Conservation (phyloP, 73 alveolate genomes). For the Paramecium sonneborni region DNA sequence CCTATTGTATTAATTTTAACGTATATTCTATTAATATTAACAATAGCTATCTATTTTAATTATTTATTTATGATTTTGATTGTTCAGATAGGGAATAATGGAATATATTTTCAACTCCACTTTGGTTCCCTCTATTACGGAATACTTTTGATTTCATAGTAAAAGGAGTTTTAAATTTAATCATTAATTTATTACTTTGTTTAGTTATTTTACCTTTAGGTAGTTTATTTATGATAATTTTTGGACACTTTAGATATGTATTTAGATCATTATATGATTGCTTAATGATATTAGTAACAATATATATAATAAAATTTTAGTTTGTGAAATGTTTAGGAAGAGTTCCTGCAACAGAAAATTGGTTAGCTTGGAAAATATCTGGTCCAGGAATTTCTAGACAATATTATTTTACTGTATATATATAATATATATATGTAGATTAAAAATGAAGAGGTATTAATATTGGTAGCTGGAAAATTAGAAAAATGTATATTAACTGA, state of each 20-base stretch:
- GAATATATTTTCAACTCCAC: background rate
- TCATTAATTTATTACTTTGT: background rate
- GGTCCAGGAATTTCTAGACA: conserved; percentile 66
- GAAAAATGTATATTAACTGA: conserved; percentile 66
- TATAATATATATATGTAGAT: too few species aligned
- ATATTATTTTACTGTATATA: too few species aligned
- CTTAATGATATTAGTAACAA: conserved; percentile 23
- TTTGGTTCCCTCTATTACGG: background rate
- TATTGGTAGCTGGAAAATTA: conserved; percentile 69
- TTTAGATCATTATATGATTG: conserved; percentile 70
- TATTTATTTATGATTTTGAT: background rate
- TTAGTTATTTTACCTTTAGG: conserved; percentile 63
- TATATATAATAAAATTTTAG: background rate
- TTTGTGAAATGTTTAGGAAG: conserved; percentile 63
- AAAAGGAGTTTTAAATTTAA: background rate
- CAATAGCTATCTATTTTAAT: too few species aligned
- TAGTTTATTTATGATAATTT: conserved; percentile 48
- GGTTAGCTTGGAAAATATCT: conserved; percentile 70
- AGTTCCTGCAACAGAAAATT: conserved; percentile 66
- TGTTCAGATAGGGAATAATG: background rate
- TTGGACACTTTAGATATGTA: conserved; percentile 67
- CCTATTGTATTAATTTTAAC: background rate
- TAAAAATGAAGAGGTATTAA: conserved; percentile 68
- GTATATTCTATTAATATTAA: background rate
- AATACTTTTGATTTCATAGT: background rate